Evolutionary conservation across 2,329 filamentous ascomycete species (phyloP).

Genomic region (Calonectria naviculata): DNA sequence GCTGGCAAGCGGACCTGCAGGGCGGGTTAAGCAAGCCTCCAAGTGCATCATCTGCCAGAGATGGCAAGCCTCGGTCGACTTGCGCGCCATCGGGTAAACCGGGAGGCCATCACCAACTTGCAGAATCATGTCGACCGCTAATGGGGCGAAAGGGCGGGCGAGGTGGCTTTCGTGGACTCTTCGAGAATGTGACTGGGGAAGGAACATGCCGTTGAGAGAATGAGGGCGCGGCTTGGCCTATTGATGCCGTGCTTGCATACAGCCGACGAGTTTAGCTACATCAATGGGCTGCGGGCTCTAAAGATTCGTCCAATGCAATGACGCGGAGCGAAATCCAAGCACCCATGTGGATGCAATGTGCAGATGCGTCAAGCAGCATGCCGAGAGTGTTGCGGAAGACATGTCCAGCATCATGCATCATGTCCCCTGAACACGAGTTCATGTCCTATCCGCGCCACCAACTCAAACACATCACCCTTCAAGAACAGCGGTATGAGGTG

Average conservation of each 20-base stretch:
- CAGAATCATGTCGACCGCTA: not conserved
- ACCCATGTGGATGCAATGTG: not conserved
- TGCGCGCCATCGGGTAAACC: constrained; percentile 1
- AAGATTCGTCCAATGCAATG: not conserved
- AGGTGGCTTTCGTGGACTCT: not conserved
- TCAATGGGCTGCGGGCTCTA: not conserved
- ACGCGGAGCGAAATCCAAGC: not conserved
- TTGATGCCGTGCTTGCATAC: constrained; percentile 2
- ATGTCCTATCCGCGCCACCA: not conserved
- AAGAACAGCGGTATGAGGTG: not conserved
- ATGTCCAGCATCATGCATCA: not conserved
- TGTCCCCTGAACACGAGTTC: not conserved
- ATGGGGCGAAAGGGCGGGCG: not conserved
- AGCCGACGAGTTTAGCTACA: not conserved
- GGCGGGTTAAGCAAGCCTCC: not conserved
- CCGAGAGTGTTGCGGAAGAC: not conserved
- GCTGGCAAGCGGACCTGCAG: not conserved
- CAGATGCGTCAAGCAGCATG: not conserved
- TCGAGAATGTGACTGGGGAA: not conserved
- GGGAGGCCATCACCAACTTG: constrained; percentile 1
- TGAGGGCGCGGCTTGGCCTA: not conserved
- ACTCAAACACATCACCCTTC: not conserved
- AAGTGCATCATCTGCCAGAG: constrained; percentile 10
- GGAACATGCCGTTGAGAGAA: not conserved
- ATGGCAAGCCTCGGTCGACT: not conserved